phyloP scores from a whole-genome alignment of 805 yeast genomes.

The Saccharomycopsis capsularis region DNA sequence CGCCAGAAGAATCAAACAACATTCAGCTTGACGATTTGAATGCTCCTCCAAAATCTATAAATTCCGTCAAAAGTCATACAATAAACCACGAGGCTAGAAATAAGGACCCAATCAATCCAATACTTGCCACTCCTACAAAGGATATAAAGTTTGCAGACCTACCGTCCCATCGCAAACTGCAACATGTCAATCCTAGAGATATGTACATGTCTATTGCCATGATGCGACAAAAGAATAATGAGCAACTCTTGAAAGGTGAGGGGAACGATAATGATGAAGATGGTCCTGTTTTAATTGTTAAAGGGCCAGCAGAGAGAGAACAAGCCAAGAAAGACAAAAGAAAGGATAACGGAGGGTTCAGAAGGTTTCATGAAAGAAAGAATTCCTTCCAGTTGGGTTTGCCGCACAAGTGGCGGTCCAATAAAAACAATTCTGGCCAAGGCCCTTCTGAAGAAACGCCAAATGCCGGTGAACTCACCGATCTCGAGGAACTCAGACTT shows the following conservation, averaged over 20 bases:
- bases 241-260: conserved; percentile 13
- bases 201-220: conserved; percentile 78
- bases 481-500: neutral
- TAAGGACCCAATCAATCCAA: too few relatives aligned
- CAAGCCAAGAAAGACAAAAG: neutral
- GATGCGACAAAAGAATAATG: conserved; percentile 51
- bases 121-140: conserved; percentile 12
- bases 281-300: conserved; percentile 73
- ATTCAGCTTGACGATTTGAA: neutral
- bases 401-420: neutral
- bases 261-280: conserved; percentile 37
- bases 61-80: neutral
- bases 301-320: conserved; percentile 71
- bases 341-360: too few relatives aligned
- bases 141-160: conserved; percentile 54
- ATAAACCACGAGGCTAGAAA: too few relatives aligned
- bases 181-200: conserved; percentile 65
- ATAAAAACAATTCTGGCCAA: neutral
- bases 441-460: neutral
- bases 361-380: conserved; percentile 1
- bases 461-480: neutral
- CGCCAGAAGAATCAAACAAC: neutral
- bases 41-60: too few relatives aligned
- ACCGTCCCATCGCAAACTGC: conserved; percentile 42
- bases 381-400: conserved; percentile 11